phyloP scores from a whole-genome alignment of 2,329 filamentous ascomycete species.

The Exophiala bonariae region DNA sequence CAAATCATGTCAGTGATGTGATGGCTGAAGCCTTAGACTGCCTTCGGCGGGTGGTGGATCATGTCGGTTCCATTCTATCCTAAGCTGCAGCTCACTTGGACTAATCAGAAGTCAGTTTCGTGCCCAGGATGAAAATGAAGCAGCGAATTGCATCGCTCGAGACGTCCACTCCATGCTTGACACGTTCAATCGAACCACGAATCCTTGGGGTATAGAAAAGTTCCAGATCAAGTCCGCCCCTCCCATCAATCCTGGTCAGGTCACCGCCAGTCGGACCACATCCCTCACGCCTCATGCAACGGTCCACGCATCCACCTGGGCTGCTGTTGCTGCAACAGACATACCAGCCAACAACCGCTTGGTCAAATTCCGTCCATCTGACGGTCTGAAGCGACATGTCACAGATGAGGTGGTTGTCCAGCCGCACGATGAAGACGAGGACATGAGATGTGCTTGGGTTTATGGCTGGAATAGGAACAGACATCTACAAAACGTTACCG shows the following conservation, averaged over 20 bases:
- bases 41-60: constrained; percentile 28
- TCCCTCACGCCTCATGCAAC: constrained; percentile 5
- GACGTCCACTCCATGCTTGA: constrained; percentile 34
- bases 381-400: constrained; percentile 24
- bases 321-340: constrained; percentile 29
- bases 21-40: constrained; percentile 25
- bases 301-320: constrained; percentile 25
- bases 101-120: constrained; percentile 33
- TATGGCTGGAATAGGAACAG: constrained; percentile 22
- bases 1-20: constrained; percentile 26
- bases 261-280: constrained; percentile 6
- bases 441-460: constrained; percentile 29
- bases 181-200: constrained; percentile 34
- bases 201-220: constrained; percentile 29
- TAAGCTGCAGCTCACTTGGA: constrained; percentile 7
- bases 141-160: constrained; percentile 38
- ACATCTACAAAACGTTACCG: constrained; percentile 31
- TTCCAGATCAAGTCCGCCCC: constrained; percentile 24
- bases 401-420: constrained; percentile 11
- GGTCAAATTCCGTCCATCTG: constrained; percentile 28
- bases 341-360: constrained; percentile 25
- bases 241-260: constrained; percentile 8
- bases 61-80: constrained; percentile 24
- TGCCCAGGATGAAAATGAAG: constrained; percentile 30
- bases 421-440: constrained; percentile 14